Conservation (phyloP, 2,329 filamentous ascomycete genomes). For the Cytospora mali region DNA sequence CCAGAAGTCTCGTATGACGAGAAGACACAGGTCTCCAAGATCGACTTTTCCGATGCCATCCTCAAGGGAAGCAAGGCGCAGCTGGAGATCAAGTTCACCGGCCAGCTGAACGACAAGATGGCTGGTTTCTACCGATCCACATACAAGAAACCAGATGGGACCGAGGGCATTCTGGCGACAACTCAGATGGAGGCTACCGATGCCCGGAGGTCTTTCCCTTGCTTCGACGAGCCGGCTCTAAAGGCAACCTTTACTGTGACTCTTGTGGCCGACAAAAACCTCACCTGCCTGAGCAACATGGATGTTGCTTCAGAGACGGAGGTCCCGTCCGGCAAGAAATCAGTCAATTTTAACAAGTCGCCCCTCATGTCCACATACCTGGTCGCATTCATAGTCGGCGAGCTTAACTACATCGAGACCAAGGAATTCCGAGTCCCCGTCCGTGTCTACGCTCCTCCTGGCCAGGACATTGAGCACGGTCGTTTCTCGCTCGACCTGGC, state of each 20-base stretch:
- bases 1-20: conserved; percentile 74
- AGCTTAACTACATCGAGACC: conserved; percentile 92
- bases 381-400: conserved; percentile 89
- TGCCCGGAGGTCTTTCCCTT: conserved; percentile 88
- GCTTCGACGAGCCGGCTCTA: conserved; percentile 92
- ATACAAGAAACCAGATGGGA: conserved; percentile 81
- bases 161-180: conserved; percentile 80
- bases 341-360: conserved; percentile 88
- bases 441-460: conserved; percentile 89
- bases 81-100: conserved; percentile 76
- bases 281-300: conserved; percentile 97
- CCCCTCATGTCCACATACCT: conserved; percentile 97
- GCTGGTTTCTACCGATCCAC: conserved; percentile 88
- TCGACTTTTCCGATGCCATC: conserved; percentile 75
- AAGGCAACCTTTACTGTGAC: conserved; percentile 94
- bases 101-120: conserved; percentile 85
- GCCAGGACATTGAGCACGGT: conserved; percentile 87
- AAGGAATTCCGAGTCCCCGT: conserved; percentile 89
- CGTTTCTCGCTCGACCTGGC: conserved; percentile 89
- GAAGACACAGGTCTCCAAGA: conserved; percentile 77
- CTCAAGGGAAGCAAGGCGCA: conserved; percentile 76
- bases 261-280: conserved; percentile 82
- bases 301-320: conserved; percentile 81
- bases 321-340: conserved; percentile 74
- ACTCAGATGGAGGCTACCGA: conserved; percentile 98